These are phyloP conservation scores for Filosporella fistucella DNA, from an alignment of 495 filamentous ascomycete species.

Conservation along the genomic window DNA sequence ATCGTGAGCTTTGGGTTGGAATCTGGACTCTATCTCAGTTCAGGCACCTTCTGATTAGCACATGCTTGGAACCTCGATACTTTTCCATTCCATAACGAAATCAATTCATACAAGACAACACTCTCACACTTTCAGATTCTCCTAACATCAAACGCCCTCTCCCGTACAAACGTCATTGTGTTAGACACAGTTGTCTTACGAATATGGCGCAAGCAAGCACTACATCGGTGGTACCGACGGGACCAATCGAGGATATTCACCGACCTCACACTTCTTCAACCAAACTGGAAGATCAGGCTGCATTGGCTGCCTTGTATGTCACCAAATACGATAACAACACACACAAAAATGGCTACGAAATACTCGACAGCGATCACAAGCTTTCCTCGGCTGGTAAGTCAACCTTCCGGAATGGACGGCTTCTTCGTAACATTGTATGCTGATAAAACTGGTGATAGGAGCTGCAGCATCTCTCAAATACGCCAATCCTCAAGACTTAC, in stretches of 20 bases:
- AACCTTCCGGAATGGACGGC: constrained; percentile 3
- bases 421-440: neutral
- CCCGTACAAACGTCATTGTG: too few relatives aligned
- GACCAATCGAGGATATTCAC: constrained; percentile 9
- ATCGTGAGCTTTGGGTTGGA: too few relatives aligned
- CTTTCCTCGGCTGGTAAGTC: constrained; percentile 48
- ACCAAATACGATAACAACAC: constrained; percentile 20
- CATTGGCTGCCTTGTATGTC: constrained; percentile 36
- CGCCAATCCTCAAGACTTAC: constrained; percentile 61
- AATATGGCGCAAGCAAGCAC: constrained; percentile 9
- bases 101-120: neutral
- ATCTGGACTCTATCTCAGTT: too few relatives aligned
- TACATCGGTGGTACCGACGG: constrained; percentile 1
- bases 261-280: neutral
- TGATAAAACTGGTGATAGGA: constrained; percentile 27
- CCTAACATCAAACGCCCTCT: too few relatives aligned
- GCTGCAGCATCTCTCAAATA: constrained; percentile 62
- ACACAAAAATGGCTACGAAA: constrained; percentile 20
- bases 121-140: neutral
- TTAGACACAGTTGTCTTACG: too few relatives aligned
- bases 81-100: neutral
- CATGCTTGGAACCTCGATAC: too few relatives aligned
- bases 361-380: constrained; percentile 41
- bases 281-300: constrained; percentile 30
- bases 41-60: too few relatives aligned